Base-by-base conservation (phyloP, 2,329 filamentous ascomycete genomes). In the Escovopsis weberi region DNA sequence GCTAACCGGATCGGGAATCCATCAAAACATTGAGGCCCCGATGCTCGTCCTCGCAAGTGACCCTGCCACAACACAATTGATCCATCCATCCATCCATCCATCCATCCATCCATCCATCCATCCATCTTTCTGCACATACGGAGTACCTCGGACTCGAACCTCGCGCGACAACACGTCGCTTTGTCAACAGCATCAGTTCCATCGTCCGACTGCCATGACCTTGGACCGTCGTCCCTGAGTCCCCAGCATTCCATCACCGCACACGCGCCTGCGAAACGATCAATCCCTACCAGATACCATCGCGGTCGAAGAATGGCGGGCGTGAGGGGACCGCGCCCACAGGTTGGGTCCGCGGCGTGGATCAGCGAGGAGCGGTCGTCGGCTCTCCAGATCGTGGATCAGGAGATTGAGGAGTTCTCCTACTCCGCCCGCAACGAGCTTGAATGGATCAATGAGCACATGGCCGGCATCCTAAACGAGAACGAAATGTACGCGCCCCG, bases 371-470 rank as follows among this genome's bases (percentile, higher is more conserved):
- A 98, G 68, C 77, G 88, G 53, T 74, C 80, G 37, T 83, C 88
- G 55, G 80, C 85, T 12, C 67, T 78, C 43, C 75, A 84, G 50
- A 79, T 95, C 48, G 74, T 83, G 12, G 72, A 82, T 38, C 75
- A 86, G 43, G 91, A 96, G 61, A 75, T 85, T 43, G 89, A 96
- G 51, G 93, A 98, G 64, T 93, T 96, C 57, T 78, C 84, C 37
- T 96, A 85, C 64, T 86, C 87, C 28, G 88, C 85, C 48, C 78
- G 85, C 45, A 94, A 96, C 63, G 91, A 98, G 61, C 69, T 96
- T 56, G 88, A 96, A 59, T 98, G 91, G 91, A 70, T 98, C 53
- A 96, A 98, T 57, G 91, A 96, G 65, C 91, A 98, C 61, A 95
- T 98, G 89, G 78, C 78, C 40, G 86, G 94, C 49, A 85, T 98